Percentiles rank a stretch among this genome's conserved stretches.
Conservation (phyloP, 805 yeast genomes). For the Tetrapisispora taiwanensis region DNA sequence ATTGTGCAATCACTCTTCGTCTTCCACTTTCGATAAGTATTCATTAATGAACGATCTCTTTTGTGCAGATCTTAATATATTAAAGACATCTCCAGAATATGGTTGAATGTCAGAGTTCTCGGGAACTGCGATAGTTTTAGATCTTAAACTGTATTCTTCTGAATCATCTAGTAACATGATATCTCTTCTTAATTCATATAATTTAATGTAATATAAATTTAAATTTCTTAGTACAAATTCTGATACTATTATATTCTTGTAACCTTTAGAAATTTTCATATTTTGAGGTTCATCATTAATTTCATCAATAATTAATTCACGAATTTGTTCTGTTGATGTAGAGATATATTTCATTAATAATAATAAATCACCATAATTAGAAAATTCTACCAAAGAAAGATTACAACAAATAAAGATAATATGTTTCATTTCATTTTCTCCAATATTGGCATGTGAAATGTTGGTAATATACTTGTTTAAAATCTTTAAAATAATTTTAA, state of each 20-base stretch:
- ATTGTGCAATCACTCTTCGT: constrained; percentile 2
- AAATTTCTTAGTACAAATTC: constrained; percentile 11
- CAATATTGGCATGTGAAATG: constrained; percentile 5
- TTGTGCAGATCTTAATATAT: neutral
- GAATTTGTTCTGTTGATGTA: constrained; percentile 16
- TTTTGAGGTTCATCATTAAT: constrained; percentile 1
- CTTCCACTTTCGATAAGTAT: neutral
- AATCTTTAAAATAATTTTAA: constrained; percentile 9
- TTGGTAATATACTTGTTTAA: constrained; percentile 8
- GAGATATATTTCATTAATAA: constrained; percentile 13
- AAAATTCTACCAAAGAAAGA: constrained; percentile 12
- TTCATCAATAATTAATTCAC: constrained; percentile 17
- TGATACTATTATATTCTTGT: constrained; percentile 7
- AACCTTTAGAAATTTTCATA: neutral
- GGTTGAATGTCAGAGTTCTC: neutral
- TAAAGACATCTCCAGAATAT: neutral
- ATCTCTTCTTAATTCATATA: constrained; percentile 14
- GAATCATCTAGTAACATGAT: constrained; percentile 4
- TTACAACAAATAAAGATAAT: constrained; percentile 18
- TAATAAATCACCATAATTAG: constrained; percentile 16
- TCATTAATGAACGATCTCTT: neutral
- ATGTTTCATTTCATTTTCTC: constrained; percentile 6
- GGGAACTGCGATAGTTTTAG: constrained; percentile 2
- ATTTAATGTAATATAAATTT: constrained; percentile 6
- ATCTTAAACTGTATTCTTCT: constrained; percentile 14